phyloP scores from a whole-genome alignment of 768 basidiomycete genomes.

The Termitomyces sp. region DNA sequence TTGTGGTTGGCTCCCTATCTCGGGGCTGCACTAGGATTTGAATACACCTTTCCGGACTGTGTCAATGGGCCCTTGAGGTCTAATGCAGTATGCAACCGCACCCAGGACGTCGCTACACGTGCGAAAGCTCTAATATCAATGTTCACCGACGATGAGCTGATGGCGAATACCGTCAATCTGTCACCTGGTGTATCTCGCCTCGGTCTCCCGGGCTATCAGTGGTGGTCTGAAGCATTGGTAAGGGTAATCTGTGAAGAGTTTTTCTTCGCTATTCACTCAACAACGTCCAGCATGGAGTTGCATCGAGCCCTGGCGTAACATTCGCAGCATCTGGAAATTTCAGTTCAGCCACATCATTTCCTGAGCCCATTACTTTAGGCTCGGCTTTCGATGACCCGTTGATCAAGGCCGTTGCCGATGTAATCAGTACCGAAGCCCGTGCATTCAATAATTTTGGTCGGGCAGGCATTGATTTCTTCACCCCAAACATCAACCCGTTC shows the following conservation, averaged over 20 bases:
- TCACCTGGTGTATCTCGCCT: constrained; percentile 52
- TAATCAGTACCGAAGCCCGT: constrained; percentile 55
- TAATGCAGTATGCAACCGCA: constrained; percentile 48
- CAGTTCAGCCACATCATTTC: constrained; percentile 58
- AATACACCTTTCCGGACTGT: constrained; percentile 48
- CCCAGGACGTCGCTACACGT: constrained; percentile 40
- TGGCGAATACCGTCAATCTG: constrained; percentile 45
- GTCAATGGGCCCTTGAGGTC: constrained; percentile 39
- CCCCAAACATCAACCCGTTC: constrained; percentile 58
- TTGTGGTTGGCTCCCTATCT: constrained; percentile 9
- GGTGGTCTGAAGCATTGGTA: constrained; percentile 62
- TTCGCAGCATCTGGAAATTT: constrained; percentile 50
- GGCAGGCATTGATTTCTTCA: constrained; percentile 55
- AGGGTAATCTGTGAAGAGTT: background rate
- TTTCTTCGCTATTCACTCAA: background rate
- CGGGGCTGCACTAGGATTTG: constrained; percentile 11
- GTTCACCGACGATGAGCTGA: constrained; percentile 50
- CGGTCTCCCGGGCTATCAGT: constrained; percentile 54
- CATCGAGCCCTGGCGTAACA: constrained; percentile 46
- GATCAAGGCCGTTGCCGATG: constrained; percentile 43
- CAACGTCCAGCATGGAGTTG: constrained; percentile 48
- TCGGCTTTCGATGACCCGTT: constrained; percentile 55
- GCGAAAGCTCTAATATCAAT: constrained; percentile 47
- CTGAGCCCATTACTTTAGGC: constrained; percentile 51
- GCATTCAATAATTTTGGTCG: constrained; percentile 54